These are phyloP conservation scores for Fusarium verrucosum DNA, from an alignment of 2,329 filamentous ascomycete genomes.

Conservation along the genomic window DNA sequence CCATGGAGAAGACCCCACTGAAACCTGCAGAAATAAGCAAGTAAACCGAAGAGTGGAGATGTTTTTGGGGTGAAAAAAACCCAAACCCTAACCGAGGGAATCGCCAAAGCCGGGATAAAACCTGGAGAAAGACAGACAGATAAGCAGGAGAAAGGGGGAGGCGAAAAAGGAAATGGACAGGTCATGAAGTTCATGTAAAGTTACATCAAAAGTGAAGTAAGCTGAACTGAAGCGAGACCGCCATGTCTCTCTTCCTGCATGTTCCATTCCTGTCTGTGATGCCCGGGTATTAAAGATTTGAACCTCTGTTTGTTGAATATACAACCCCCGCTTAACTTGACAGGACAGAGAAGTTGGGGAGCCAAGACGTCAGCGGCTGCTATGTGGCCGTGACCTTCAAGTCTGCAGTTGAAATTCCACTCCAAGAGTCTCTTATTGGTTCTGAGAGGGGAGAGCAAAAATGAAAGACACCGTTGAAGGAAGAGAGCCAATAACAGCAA, in stretches of 20 bases:
- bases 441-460: not conserved
- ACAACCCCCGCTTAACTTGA: slow-evolving; percentile 10
- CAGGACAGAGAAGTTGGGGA: slow-evolving; percentile 4
- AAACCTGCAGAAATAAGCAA: slow-evolving; percentile 21
- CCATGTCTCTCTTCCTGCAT: slow-evolving; percentile 19
- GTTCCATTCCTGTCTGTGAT: slow-evolving; percentile 16
- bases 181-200: not conserved
- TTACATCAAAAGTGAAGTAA: not conserved
- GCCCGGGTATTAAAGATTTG: not conserved
- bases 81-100: slow-evolving; percentile 21
- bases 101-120: slow-evolving; percentile 24
- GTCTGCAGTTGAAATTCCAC: slow-evolving; percentile 11
- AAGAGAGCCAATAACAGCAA: slow-evolving; percentile 8
- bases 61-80: not conserved
- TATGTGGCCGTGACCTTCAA: slow-evolving; percentile 9
- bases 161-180: slow-evolving; percentile 7
- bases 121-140: slow-evolving; percentile 13
- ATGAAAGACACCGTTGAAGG: not conserved
- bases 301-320: not conserved
- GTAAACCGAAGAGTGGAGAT: slow-evolving; percentile 31
- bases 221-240: slow-evolving; percentile 7
- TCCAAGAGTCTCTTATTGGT: slow-evolving; percentile 17
- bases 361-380: slow-evolving; percentile 35
- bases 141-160: slow-evolving; percentile 19
- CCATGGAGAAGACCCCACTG: slow-evolving; percentile 2